Conservation (phyloP, 495 filamentous ascomycete genomes). For the Copromyces sp. region DNA sequence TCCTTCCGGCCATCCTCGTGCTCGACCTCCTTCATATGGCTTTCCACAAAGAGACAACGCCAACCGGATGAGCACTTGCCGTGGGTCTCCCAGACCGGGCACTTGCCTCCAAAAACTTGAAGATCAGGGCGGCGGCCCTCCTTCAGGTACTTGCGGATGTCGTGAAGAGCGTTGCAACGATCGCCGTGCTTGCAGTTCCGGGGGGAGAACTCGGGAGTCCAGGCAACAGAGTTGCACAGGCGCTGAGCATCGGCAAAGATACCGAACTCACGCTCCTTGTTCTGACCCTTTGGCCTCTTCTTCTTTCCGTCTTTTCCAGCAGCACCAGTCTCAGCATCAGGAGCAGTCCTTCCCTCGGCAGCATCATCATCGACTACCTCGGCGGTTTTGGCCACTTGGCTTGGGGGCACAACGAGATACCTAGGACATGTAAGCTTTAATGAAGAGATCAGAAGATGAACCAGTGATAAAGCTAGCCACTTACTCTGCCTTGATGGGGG, state of each 20-base stretch:
- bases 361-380: constrained; percentile 53
- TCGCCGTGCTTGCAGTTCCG: constrained; percentile 61
- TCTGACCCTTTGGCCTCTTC: constrained; percentile 65
- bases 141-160: constrained; percentile 73
- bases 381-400: constrained; percentile 8
- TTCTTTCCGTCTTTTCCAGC: constrained; percentile 23
- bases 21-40: constrained; percentile 68
- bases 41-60: constrained; percentile 81
- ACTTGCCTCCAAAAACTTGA: constrained; percentile 59
- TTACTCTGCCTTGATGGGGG: constrained; percentile 78
- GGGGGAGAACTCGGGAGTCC: constrained; percentile 65
- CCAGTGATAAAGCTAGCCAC: constrained; percentile 10
- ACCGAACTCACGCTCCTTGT: constrained; percentile 78
- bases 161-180: constrained; percentile 68
- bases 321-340: constrained; percentile 30
- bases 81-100: constrained; percentile 65
- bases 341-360: constrained; percentile 48
- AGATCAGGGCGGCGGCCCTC: constrained; percentile 75
- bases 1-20: constrained; percentile 71
- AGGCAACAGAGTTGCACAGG: constrained; percentile 62
- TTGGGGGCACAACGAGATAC: constrained; percentile 42
- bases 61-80: constrained; percentile 76
- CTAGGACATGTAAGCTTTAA: constrained; percentile 29
- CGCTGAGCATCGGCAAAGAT: constrained; percentile 64
- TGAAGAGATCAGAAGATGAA: not conserved